These are phyloP conservation scores for Logfia minima DNA, from an alignment of 129 eudicot species.

Conservation along the genomic window DNA sequence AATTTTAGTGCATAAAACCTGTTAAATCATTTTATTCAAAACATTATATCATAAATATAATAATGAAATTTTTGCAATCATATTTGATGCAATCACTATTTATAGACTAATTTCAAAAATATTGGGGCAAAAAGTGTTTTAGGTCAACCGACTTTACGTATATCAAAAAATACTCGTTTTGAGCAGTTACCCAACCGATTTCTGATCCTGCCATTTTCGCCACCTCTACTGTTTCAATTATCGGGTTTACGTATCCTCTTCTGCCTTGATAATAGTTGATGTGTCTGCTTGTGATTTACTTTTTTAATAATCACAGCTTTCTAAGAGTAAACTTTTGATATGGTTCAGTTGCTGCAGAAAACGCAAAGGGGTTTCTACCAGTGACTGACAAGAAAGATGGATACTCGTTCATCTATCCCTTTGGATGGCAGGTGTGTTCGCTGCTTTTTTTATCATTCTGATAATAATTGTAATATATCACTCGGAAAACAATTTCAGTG, in stretches of 20 bases:
- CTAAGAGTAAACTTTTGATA: conserved; percentile 65
- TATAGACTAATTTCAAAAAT: neutral
- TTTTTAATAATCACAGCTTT: conserved; percentile 24
- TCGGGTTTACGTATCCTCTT: conserved; percentile 6
- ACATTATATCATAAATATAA: conserved; percentile 3
- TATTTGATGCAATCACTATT: neutral
- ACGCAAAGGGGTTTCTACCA: conserved; percentile 64
- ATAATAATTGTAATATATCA: neutral
- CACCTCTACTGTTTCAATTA: neutral
- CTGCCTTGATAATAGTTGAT: neutral
- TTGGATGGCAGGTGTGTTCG: conserved; percentile 88
- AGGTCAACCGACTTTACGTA: neutral
- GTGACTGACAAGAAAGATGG: conserved; percentile 90
- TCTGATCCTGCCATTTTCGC: neutral
- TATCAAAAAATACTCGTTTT: neutral
- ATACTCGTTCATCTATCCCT: conserved; percentile 80
- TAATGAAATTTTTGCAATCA: neutral
- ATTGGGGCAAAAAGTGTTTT: neutral
- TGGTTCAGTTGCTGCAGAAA: conserved; percentile 99
- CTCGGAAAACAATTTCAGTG: neutral
- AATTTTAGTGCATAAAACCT: neutral
- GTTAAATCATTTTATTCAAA: conserved; percentile 1
- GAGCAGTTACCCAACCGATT: neutral
- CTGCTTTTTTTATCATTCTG: neutral
- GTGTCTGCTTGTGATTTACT: conserved; percentile 14